Evolutionary conservation across 129 eudicot species (phyloP), one percentile per base, ranked within the genome.

Genomic region (Centaurea solstitialis): DNA sequence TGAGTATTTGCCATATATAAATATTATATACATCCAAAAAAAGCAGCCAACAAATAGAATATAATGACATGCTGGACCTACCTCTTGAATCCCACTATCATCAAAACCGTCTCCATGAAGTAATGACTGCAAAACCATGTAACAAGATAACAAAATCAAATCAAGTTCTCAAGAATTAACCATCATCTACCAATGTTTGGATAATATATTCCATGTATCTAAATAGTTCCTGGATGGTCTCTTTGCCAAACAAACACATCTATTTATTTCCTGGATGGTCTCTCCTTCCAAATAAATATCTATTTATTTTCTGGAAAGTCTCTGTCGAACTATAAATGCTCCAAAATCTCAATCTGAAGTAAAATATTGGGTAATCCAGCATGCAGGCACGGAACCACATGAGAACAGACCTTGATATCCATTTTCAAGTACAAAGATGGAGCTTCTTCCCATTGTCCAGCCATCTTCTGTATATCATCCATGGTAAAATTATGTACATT

Each of bases 371-470:
- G 53, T 30, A 22, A 33, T 61, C 79, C 70, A 59, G 12, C 70
- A 76, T 23, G 23, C 20, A 9, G 26, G 47, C 39, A 66, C 38
- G 64, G 71, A 30, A 61, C 38, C 9, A 24, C 47, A n/a, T 33
- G 0, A 12, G 62, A 82, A 57, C 75, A 22, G 69, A 95, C 99
- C 99, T 92, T 95, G 33, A 86, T 79, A 80, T 95, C 97, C 85
- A 95, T 81, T 81, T 87, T 87, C 88, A 93, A 47, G 89, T 95
- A 95, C 85, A 95, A 57, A 43, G 97, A 79, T 68, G 99, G 93
- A 68, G 99, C 91, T 87, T 95, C 99, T 85, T 95, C 99, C 99
- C 99, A 95, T 75, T 70, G 84, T 62, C 68, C 76, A 82, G 95
- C 92, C 99, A 95, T 95, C 89, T 90, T 87, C 35, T 88, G 91